Evolutionary conservation across 1,284 basidiomycete genomes (phyloP).

Genomic region (Trichosporon coremiiforme): DNA sequence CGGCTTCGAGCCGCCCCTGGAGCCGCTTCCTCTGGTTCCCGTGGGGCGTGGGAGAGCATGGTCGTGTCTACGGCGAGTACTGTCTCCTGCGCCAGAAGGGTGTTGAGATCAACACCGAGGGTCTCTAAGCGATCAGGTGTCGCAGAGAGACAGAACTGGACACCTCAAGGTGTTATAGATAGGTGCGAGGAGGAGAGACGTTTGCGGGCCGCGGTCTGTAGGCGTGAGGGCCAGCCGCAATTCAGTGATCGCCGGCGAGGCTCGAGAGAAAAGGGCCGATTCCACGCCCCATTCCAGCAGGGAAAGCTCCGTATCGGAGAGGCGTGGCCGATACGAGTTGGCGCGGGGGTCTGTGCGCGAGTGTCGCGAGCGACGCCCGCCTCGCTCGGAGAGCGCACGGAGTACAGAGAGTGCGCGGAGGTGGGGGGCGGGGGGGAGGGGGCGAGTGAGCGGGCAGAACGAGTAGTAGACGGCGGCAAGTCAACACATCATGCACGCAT

Average conservation of each 20-base stretch:
- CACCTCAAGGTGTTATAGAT: too few relatives aligned
- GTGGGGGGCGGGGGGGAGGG: too few relatives aligned
- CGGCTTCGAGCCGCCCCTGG: slow-evolving; percentile 68
- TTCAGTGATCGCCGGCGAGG: neutral
- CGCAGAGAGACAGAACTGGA: too few relatives aligned
- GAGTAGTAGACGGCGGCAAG: neutral
- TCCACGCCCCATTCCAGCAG: neutral
- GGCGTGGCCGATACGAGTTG: neutral
- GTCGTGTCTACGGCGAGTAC: slow-evolving; percentile 60
- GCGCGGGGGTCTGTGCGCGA: neutral
- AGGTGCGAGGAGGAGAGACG: neutral
- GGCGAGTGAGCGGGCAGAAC: neutral
- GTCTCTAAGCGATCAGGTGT: neutral
- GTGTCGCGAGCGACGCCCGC: too few relatives aligned
- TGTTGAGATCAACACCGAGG: neutral
- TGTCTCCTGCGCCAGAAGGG: slow-evolving; percentile 56
- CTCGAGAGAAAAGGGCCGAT: neutral
- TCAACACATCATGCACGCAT: neutral
- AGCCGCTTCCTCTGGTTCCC: slow-evolving; percentile 78
- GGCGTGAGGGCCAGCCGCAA: neutral
- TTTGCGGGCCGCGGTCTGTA: neutral
- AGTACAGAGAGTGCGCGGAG: too few relatives aligned
- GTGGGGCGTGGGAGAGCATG: slow-evolving; percentile 57
- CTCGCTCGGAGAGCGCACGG: too few relatives aligned
- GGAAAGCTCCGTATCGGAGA: neutral